Conservation (phyloP, 108 stramenopile genomes). For the Skeletonema tropicum region DNA sequence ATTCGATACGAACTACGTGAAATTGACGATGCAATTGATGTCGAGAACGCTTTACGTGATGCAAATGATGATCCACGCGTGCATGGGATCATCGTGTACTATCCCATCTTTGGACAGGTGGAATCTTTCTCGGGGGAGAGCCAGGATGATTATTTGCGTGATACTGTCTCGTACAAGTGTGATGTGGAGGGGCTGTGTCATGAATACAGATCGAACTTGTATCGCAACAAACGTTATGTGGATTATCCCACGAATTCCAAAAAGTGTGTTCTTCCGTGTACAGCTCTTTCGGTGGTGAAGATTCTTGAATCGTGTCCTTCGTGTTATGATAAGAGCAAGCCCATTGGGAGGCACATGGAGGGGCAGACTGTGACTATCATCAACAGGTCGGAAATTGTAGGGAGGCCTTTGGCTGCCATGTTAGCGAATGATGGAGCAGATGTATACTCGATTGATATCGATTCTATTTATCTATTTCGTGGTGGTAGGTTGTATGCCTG, state of each 20-base stretch:
- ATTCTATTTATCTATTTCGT: constrained; percentile 85
- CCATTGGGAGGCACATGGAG: constrained; percentile 74
- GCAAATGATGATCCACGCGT: constrained; percentile 94
- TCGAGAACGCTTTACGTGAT: constrained; percentile 86
- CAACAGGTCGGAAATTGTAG: constrained; percentile 96
- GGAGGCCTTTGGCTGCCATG: constrained; percentile 96
- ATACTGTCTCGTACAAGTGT: constrained; percentile 87
- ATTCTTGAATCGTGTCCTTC: constrained; percentile 86
- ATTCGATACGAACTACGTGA: constrained; percentile 93
- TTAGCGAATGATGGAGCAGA: constrained; percentile 96
- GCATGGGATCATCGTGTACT: constrained; percentile 97
- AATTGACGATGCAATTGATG: constrained; percentile 82
- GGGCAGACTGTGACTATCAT: constrained; percentile 92
- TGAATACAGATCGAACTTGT: constrained; percentile 92
- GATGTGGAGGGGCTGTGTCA: constrained; percentile 97
- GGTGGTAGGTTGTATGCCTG: constrained; percentile 71
- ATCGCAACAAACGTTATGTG: constrained; percentile 90
- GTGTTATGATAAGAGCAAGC: constrained; percentile 66
- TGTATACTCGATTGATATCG: constrained; percentile 95
- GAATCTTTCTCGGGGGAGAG: constrained; percentile 92
- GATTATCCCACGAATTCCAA: constrained; percentile 73
- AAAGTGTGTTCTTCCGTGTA: constrained; percentile 95
- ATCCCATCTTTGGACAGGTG: constrained; percentile 95
- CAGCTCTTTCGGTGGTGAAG: constrained; percentile 91
- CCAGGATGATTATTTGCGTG: constrained; percentile 97